Evolutionary conservation across 2,329 filamentous ascomycete genomes (phyloP).

Genomic region (Alternaria sp.): DNA sequence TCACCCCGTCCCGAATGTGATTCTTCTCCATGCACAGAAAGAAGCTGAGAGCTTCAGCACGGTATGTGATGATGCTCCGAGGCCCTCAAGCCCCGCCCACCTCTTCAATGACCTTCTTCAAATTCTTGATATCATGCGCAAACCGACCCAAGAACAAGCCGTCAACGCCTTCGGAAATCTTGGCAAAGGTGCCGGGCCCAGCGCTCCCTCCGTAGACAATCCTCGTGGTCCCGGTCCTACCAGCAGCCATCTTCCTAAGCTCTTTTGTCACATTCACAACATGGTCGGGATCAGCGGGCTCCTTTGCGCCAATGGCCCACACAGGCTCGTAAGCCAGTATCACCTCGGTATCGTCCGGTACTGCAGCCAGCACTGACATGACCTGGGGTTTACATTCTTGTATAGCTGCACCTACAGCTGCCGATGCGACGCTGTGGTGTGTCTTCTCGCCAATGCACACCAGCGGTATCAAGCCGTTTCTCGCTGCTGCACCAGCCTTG

Average conservation of each 20-base stretch:
- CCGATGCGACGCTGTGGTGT: constrained; percentile 54
- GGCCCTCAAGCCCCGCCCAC: constrained; percentile 60
- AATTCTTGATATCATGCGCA: constrained; percentile 77
- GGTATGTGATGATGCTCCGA: neutral
- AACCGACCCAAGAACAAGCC: constrained; percentile 84
- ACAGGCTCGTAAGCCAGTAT: constrained; percentile 88
- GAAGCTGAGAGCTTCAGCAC: neutral
- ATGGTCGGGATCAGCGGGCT: constrained; percentile 76
- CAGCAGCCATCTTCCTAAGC: constrained; percentile 65
- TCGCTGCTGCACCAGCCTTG: constrained; percentile 74
- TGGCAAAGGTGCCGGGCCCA: constrained; percentile 77
- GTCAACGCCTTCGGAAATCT: constrained; percentile 74
- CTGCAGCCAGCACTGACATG: constrained; percentile 66
- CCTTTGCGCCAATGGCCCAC: constrained; percentile 82
- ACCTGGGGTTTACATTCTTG: constrained; percentile 74
- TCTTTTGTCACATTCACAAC: constrained; percentile 75
- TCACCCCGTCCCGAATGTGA: neutral
- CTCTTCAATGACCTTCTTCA: constrained; percentile 77
- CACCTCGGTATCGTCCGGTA: constrained; percentile 72
- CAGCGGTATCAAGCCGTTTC: constrained; percentile 77
- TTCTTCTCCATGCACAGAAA: neutral
- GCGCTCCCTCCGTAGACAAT: constrained; percentile 87
- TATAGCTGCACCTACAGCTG: constrained; percentile 67
- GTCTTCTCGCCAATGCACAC: constrained; percentile 82
- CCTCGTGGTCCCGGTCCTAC: constrained; percentile 67